Base-by-base conservation (phyloP, 768 basidiomycete genomes). In the Boletellus emodensis region DNA sequence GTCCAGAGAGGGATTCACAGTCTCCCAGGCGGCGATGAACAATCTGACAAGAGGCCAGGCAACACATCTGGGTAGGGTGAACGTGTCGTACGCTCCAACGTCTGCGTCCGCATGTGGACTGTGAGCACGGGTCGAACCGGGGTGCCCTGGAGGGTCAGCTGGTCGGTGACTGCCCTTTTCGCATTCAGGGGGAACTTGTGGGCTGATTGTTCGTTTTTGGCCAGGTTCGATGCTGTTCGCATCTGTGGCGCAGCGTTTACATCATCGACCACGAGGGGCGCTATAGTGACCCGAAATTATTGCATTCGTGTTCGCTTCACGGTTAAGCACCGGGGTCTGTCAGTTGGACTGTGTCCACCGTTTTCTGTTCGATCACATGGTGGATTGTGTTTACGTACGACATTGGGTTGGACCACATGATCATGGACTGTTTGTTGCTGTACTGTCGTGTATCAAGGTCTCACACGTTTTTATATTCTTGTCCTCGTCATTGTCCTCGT, bases 1-100 rank as follows among this genome's bases (percentile, higher is more conserved):
- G 49, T 71, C 82, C 12, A 48, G 30, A 33, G 30, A 38, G 2
- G 75, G 75, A 3, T 78, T 78, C 59, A 76, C 75, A 6, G 24
- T 56, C 12, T 67, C 66, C 10, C 8, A 55, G 45, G 20, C 0
- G 48, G 66, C 66, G 44, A 70, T 67, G 68, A 38, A 68, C 44
- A 24, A 11, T 0, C 20, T 67, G 55, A 67, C 66, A 28, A 17
- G 14, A 1, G 3, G 10, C 12, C 45, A 51, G 22, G 64, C 66
- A 4, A 20, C 0, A 0, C 10, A 13, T 8, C 18, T 43, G 3
- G 66, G 66, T 0, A 61, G 56, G 45, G 53, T 68, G 13, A 3
- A 49, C 22, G 61, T 68, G 32, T 13, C 59, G 5, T 49, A 3
- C 13, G 22, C 45, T 20, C 1, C 3, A n/a, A n/a, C 38, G 33